phyloP scores from a whole-genome alignment of 1,139 yeast species.

The Geotrichum restrictum region DNA sequence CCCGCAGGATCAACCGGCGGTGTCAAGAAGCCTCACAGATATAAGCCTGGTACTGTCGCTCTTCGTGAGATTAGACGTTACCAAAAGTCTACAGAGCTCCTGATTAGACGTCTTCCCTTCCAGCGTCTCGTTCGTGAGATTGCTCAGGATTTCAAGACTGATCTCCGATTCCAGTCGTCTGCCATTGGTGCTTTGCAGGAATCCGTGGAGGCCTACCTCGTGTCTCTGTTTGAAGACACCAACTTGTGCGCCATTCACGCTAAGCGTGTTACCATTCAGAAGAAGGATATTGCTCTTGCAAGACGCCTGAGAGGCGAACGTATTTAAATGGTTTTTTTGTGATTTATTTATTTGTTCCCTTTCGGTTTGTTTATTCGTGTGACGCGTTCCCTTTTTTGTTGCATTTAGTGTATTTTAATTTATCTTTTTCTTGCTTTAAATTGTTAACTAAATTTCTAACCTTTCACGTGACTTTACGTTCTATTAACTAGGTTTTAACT shows the following conservation, averaged over 20 bases:
- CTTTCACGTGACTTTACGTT: too few species aligned
- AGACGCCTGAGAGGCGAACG: constrained; percentile 96
- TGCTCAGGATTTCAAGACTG: constrained; percentile 97
- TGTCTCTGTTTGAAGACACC: constrained; percentile 88
- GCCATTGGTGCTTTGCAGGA: constrained; percentile 99
- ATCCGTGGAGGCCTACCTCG: constrained; percentile 96
- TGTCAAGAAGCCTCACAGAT: constrained; percentile 99
- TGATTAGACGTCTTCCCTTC: constrained; percentile 97
- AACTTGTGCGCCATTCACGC: constrained; percentile 99
- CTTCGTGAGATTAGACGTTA: constrained; percentile 99
- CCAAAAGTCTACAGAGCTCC: constrained; percentile 95
- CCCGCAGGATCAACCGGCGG: constrained; percentile 77
- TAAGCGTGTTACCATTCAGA: constrained; percentile 98
- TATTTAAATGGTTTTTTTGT: constrained; percentile 11
- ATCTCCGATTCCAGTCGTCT: constrained; percentile 96
- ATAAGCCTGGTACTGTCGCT: constrained; percentile 99
- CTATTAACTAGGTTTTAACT: too few species aligned
- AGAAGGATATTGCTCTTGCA: constrained; percentile 98
- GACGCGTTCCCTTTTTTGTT: too few species aligned
- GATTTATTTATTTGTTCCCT: not conserved
- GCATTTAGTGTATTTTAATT: too few species aligned
- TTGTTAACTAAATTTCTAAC: too few species aligned
- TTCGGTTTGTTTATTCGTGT: too few species aligned
- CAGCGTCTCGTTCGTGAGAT: constrained; percentile 98
- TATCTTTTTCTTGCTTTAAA: too few species aligned